Evolutionary conservation across 192 early-diverging fungal genomes (phyloP).

Genomic region (Podila epicladia): DNA sequence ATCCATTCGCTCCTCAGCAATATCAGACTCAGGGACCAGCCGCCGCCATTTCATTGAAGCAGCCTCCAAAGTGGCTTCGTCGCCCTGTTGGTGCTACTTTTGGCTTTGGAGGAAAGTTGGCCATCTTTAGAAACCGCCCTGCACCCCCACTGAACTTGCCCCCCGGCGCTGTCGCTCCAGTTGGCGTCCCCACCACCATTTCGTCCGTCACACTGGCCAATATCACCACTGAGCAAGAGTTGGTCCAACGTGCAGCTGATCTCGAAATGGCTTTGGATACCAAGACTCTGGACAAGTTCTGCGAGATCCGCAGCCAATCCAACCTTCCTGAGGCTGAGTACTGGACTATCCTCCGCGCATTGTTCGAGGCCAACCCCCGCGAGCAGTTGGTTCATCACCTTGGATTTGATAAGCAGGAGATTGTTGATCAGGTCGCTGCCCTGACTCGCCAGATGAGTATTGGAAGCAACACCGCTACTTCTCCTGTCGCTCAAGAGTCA

Average conservation of each 20-base stretch:
- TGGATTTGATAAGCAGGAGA: slow-evolving; percentile 83
- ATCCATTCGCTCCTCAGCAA: slow-evolving; percentile 78
- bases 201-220: slow-evolving; percentile 66
- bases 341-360: slow-evolving; percentile 86
- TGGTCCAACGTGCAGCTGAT: slow-evolving; percentile 74
- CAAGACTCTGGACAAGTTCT: slow-evolving; percentile 55
- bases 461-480: slow-evolving; percentile 10
- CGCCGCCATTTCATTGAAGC: slow-evolving; percentile 71
- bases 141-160: slow-evolving; percentile 52
- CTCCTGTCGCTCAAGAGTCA: slow-evolving; percentile 7
- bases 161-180: slow-evolving; percentile 46
- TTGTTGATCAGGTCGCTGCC: slow-evolving; percentile 70
- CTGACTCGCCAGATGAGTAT: slow-evolving; percentile 51
- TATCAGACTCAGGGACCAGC: slow-evolving; percentile 30
- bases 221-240: slow-evolving; percentile 78
- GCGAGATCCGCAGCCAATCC: slow-evolving; percentile 43
- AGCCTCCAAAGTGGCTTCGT: slow-evolving; percentile 96
- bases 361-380: slow-evolving; percentile 83
- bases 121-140: slow-evolving; percentile 72
- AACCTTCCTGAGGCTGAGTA: slow-evolving; percentile 51
- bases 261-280: slow-evolving; percentile 74
- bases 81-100: slow-evolving; percentile 87
- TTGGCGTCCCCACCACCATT: slow-evolving; percentile 41
- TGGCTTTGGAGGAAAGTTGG: slow-evolving; percentile 92
- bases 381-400: slow-evolving; percentile 87